These are phyloP conservation scores for Poterioochromonas sp. DNA, from an alignment of 352 stramenopile genomes.

Conservation along the genomic window DNA sequence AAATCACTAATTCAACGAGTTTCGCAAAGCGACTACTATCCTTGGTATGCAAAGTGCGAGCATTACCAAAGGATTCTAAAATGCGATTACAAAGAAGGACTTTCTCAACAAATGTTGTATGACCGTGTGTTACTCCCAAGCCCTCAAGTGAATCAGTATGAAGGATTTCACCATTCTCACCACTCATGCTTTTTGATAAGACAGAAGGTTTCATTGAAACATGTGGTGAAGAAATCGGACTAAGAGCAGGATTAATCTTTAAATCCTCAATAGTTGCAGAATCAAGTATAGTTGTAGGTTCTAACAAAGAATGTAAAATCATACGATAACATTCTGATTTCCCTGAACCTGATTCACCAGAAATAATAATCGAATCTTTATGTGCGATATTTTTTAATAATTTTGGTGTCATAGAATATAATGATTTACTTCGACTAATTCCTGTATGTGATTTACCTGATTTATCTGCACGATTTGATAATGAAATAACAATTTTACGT, in stretches of 20 bases:
- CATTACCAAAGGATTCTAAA: slow-evolving; percentile 77
- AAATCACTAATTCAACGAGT: slow-evolving; percentile 80
- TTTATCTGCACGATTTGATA: neutral
- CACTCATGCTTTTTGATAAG: neutral
- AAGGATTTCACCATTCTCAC: neutral
- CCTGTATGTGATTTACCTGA: neutral
- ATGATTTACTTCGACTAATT: neutral
- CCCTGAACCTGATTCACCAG: slow-evolving; percentile 5
- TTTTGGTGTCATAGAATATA: too few species aligned
- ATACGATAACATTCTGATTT: slow-evolving; percentile 22
- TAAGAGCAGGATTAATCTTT: neutral
- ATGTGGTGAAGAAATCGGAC: neutral
- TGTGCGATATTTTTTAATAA: too few species aligned
- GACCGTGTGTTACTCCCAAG: neutral
- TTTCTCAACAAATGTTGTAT: neutral
- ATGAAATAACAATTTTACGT: neutral
- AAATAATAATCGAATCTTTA: slow-evolving; percentile 24
- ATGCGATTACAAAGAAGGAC: slow-evolving; percentile 54
- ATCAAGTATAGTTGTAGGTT: too few species aligned
- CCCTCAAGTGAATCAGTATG: neutral
- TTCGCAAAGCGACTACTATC: slow-evolving; percentile 89
- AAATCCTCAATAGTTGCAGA: neutral
- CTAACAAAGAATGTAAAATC: neutral
- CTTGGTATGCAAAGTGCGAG: slow-evolving; percentile 76
- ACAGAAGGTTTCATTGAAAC: neutral